Base-by-base conservation (phyloP, 257 asterid species). In the Ilex aquifolium region DNA sequence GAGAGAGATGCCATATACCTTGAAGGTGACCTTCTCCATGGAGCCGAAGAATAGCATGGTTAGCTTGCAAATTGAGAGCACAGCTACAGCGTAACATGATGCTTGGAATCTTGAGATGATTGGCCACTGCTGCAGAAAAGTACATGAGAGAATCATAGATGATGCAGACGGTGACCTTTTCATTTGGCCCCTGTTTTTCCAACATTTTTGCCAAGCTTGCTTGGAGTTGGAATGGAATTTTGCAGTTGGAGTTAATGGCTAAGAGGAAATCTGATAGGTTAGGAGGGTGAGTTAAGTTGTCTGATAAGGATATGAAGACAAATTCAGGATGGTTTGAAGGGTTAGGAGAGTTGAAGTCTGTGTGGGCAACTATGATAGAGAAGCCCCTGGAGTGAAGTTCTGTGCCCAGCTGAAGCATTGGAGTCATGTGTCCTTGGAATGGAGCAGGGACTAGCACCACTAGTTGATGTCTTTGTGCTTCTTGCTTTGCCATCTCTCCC, bases 141-240 rank as follows among this genome's bases (percentile, higher is more conserved):
- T 10, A 7, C 90, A 82, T 71, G 15, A 70, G 44, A 1, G 60
- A 13, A 68, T 85, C 93, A 27, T 82, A 77, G 29, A 87, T 61
- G 1, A 87, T 52, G 32, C 87, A 77, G 0, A 65, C 0, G 27
- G 27, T 66, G 0, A 79, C 67, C 58, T 36, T 57, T 12, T 72
- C 78, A 9, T 58, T 53, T 13, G 13, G 7, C 32, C 57, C 64
- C 3, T 57, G 56, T 32, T 73, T 63, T 13, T 57, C 60, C 74
- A 66, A 32, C 63, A 74, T 16, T 21, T n/a, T 13, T 12, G 40
- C 72, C 74, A 87, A 39, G 42, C 40, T 60, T 0, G 77, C 74
- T 16, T 59, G 54, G 21, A 87, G 68, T 16, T 59, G 54, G 21
- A 87, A 66, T 0, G 79, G 67, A 0, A 51, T 30, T 51, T 62